phyloP scores from a whole-genome alignment of 805 yeast species.

The Suhomyces xylopsoci region DNA sequence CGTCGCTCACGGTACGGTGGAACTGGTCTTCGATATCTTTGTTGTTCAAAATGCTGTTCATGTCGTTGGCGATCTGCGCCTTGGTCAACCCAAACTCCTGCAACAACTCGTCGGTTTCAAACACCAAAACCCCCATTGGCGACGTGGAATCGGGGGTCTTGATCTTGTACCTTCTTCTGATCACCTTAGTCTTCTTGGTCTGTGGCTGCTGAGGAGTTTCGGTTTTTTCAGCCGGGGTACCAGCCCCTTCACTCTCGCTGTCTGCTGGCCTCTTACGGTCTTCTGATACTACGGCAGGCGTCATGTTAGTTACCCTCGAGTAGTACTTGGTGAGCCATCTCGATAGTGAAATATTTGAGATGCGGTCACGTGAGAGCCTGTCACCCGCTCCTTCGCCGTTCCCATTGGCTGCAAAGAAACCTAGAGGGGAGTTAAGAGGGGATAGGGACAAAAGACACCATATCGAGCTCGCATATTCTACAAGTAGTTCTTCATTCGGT shows the following conservation, averaged over 20 bases:
- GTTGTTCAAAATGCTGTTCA: conserved; percentile 62
- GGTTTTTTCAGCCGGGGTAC: conserved; percentile 7
- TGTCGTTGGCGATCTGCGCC: conserved; percentile 60
- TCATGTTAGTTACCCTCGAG: neutral
- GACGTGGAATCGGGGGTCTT: conserved; percentile 72
- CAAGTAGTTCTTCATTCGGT: no score
- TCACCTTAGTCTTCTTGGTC: conserved; percentile 14
- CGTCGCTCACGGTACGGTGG: conserved; percentile 58
- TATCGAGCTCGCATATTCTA: no score
- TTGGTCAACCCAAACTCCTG: conserved; percentile 37
- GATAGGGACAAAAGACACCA: no score
- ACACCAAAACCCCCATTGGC: conserved; percentile 73
- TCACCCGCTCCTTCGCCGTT: neutral
- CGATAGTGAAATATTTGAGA: neutral
- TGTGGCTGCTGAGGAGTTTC: neutral
- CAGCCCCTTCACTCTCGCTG: neutral
- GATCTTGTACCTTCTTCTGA: conserved; percentile 52
- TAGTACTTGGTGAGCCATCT: neutral
- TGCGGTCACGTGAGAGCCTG: neutral
- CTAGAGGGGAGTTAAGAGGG: no score
- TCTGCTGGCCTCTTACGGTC: conserved; percentile 3
- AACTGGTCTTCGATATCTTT: conserved; percentile 43
- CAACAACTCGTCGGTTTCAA: conserved; percentile 65
- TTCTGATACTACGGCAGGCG: conserved; percentile 3
- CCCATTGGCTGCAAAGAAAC: neutral